These are phyloP conservation scores for Pezicula carpinea DNA, from an alignment of 2,329 filamentous ascomycete species.

Conservation along the genomic window DNA sequence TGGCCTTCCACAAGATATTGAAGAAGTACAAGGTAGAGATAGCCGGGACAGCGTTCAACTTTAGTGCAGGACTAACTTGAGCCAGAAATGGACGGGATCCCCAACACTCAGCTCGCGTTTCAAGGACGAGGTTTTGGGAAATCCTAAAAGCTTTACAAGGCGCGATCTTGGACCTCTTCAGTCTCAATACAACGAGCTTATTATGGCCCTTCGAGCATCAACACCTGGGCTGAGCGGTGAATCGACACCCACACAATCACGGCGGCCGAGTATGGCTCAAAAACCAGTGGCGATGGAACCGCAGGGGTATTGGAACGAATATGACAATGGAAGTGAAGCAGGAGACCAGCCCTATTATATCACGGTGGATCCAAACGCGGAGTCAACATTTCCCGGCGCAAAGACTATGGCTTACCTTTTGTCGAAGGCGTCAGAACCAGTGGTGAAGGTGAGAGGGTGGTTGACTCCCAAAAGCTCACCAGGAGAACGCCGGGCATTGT, in stretches of 20 bases:
- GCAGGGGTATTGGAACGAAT: conserved; percentile 74
- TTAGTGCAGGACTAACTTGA: conserved; percentile 5
- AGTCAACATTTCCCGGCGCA: conserved; percentile 51
- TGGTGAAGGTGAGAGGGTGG: conserved; percentile 49
- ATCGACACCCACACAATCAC: conserved; percentile 14
- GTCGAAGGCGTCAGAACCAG: conserved; percentile 36
- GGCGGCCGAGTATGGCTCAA: conserved; percentile 12
- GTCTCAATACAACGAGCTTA: conserved; percentile 45
- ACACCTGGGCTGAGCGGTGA: conserved; percentile 24
- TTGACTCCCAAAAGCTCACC: conserved; percentile 31
- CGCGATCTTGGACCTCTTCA: conserved; percentile 55
- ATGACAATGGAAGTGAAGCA: conserved; percentile 71
- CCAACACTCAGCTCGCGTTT: conserved; percentile 60
- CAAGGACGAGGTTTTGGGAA: conserved; percentile 58
- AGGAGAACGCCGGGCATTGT: conserved; percentile 20
- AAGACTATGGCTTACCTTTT: conserved; percentile 47
- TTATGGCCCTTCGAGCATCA: conserved; percentile 40
- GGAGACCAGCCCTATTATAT: conserved; percentile 63
- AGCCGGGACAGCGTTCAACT: neutral
- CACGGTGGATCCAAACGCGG: conserved; percentile 67
- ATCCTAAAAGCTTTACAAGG: conserved; percentile 67
- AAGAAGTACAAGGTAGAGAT: conserved; percentile 71
- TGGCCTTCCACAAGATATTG: conserved; percentile 75
- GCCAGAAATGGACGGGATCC: conserved; percentile 77
- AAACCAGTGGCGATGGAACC: conserved; percentile 4